Evolutionary conservation across 108 stramenopile genomes (phyloP).

Genomic region (Bacterosira constricta): DNA sequence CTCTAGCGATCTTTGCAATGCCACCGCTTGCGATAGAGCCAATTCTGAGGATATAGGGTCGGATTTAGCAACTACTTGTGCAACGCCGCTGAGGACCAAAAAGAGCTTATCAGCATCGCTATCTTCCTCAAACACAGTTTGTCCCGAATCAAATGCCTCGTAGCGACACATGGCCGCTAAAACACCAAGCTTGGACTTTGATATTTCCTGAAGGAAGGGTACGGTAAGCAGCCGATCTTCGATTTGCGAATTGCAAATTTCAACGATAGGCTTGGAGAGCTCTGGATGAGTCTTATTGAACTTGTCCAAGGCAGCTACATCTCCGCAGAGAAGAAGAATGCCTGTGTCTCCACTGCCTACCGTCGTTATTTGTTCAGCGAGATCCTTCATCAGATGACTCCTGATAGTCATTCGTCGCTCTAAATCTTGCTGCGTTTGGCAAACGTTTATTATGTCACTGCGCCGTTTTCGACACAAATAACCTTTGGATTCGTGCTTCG

Average conservation of each 20-base stretch:
- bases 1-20: conserved; percentile 47
- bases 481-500: conserved; percentile 52
- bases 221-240: conserved; percentile 38
- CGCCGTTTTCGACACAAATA: conserved; percentile 51
- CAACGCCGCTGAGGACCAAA: conserved; percentile 54
- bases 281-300: conserved; percentile 41
- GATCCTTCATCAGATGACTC: conserved; percentile 33
- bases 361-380: conserved; percentile 43
- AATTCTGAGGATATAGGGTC: not conserved
- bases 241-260: conserved; percentile 38
- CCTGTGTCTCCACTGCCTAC: conserved; percentile 16
- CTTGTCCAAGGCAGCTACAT: conserved; percentile 30
- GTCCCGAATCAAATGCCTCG: conserved; percentile 47
- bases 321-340: conserved; percentile 32
- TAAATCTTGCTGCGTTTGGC: conserved; percentile 40
- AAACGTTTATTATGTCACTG: conserved; percentile 51
- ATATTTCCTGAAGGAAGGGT: conserved; percentile 50
- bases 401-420: conserved; percentile 27
- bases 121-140: conserved; percentile 54
- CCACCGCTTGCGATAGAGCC: conserved; percentile 11
- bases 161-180: conserved; percentile 64
- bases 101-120: conserved; percentile 55
- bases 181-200: conserved; percentile 39
- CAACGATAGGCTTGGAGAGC: conserved; percentile 26
- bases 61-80: conserved; percentile 39